Conservation (phyloP, 495 filamentous ascomycete genomes). For the Margaritispora aquatica region DNA sequence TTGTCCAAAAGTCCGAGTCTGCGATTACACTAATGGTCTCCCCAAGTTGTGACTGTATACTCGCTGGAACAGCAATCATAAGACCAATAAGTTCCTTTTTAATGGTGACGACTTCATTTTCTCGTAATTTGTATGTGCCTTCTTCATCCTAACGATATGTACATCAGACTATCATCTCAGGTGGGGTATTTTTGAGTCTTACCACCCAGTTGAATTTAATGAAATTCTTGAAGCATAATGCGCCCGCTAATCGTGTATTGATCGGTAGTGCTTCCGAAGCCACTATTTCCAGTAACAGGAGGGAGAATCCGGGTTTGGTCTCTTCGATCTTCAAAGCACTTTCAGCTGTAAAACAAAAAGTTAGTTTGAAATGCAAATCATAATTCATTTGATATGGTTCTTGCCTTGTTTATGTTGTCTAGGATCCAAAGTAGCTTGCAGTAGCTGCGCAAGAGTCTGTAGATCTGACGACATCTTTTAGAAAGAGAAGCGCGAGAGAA, state of each 20-base stretch:
- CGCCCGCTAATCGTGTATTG: conserved; percentile 81
- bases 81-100: conserved; percentile 91
- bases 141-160: conserved; percentile 67
- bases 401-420: conserved; percentile 80
- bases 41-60: conserved; percentile 87
- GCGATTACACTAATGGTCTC: conserved; percentile 96
- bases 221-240: conserved; percentile 97
- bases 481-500: neutral
- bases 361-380: conserved; percentile 1
- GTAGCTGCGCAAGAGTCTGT: conserved; percentile 65
- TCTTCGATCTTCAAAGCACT: conserved; percentile 65
- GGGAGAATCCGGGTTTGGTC: conserved; percentile 76
- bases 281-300: conserved; percentile 82
- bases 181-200: conserved; percentile 23
- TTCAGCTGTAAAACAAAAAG: conserved; percentile 59
- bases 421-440: conserved; percentile 83
- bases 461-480: conserved; percentile 69
- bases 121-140: conserved; percentile 78
- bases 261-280: conserved; percentile 58
- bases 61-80: conserved; percentile 86
- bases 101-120: conserved; percentile 76
- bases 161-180: neutral
- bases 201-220: conserved; percentile 85
- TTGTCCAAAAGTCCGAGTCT: conserved; percentile 93
- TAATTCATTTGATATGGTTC: neutral